These are phyloP conservation scores for Aureobasidium mangrovei DNA, from an alignment of 2,329 filamentous ascomycete species.

Conservation along the genomic window DNA sequence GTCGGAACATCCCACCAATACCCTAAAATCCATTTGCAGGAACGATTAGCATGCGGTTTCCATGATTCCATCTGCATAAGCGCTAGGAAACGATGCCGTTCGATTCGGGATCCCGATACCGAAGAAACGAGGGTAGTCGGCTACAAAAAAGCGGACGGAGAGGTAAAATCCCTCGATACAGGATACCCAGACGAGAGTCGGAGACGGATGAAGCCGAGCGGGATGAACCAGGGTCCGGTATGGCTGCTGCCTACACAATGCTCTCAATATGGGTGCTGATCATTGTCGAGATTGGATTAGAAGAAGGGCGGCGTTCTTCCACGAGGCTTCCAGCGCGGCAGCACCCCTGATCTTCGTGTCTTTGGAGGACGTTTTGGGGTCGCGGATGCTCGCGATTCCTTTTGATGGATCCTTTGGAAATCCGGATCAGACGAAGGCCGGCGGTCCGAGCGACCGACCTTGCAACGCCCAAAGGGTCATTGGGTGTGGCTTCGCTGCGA, in stretches of 20 bases:
- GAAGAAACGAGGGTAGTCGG: neutral
- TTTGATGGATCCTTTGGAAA: neutral
- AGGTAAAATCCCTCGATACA: neutral
- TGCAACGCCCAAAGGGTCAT: neutral
- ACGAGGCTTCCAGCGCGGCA: neutral
- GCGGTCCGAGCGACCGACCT: neutral
- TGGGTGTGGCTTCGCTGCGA: neutral
- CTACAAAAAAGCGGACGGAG: neutral
- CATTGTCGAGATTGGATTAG: neutral
- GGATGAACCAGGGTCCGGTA: neutral
- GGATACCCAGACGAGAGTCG: neutral
- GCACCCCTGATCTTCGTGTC: neutral
- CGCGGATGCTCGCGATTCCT: conserved; percentile 6
- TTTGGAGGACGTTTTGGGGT: neutral
- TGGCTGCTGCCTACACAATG: neutral
- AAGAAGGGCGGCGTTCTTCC: neutral
- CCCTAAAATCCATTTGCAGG: neutral
- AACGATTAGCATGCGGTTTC: neutral
- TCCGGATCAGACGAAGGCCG: neutral
- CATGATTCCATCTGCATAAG: neutral
- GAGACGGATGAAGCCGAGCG: conserved; percentile 1
- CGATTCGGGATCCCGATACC: neutral
- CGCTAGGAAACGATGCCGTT: neutral
- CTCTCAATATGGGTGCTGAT: neutral
- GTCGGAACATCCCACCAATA: neutral